These are phyloP conservation scores for barley (Hordeum vulgare) DNA, from an alignment of 176 grass and related monocot species.

Conservation along the genomic window MorexV3_pseudomolecules_assembly NC_058523.1:545230899-545231398, in stretches of 20 bases:
- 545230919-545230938: too few species aligned
- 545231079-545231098: constrained; percentile 35
- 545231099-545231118: not conserved
- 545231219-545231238: not conserved
- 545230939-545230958: too few species aligned
- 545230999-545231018: too few species aligned
- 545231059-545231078: too few species aligned
- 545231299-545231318: not conserved
- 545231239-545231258: too few species aligned
- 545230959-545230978: too few species aligned
- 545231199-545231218: not conserved
- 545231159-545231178: constrained; percentile 32
- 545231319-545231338: constrained; percentile 18
- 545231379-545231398: not conserved
- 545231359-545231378: not conserved
- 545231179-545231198: not conserved
- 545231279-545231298: constrained; percentile 42
- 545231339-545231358: constrained; percentile 16
- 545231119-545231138: constrained; percentile 1
- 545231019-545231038: too few species aligned
- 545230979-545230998: too few species aligned
- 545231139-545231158: constrained; percentile 46
- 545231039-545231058: too few species aligned
- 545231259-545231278: not conserved
- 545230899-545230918: too few species aligned